Evolutionary conservation across 1,284 basidiomycete genomes (phyloP).

Genomic region (Irpex sp.): DNA sequence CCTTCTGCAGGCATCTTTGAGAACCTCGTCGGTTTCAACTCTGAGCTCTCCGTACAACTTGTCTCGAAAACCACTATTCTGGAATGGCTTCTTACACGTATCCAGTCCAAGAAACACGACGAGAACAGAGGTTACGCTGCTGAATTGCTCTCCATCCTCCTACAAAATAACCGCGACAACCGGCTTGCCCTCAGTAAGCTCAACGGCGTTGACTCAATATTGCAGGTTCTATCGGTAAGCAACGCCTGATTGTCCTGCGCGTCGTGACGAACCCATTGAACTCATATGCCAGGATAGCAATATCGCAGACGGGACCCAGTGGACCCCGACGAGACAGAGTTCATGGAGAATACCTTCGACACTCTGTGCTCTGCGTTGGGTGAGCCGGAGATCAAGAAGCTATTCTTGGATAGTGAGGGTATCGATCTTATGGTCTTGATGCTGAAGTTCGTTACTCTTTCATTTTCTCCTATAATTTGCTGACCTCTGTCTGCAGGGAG

Average conservation of each 20-base stretch:
- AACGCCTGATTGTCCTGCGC: not conserved
- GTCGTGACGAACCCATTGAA: not conserved
- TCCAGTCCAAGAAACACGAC: constrained; percentile 70
- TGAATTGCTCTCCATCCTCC: constrained; percentile 84
- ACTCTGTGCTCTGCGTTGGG: constrained; percentile 79
- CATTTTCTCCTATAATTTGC: not conserved
- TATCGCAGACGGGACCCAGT: constrained; percentile 81
- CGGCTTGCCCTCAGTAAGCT: constrained; percentile 60
- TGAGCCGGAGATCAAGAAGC: constrained; percentile 73
- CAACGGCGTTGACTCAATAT: constrained; percentile 76
- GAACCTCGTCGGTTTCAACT: constrained; percentile 86
- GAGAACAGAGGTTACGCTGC: constrained; percentile 87
- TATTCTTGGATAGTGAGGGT: constrained; percentile 89
- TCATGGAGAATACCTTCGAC: constrained; percentile 97
- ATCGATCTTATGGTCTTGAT: constrained; percentile 96
- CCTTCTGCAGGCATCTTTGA: constrained; percentile 80
- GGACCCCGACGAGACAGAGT: constrained; percentile 90
- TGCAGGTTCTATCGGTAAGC: constrained; percentile 82
- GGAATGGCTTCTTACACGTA: constrained; percentile 78
- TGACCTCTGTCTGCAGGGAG: constrained; percentile 48
- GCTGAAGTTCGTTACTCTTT: constrained; percentile 71
- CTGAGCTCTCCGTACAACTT: constrained; percentile 66
- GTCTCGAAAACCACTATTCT: constrained; percentile 74
- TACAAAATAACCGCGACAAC: constrained; percentile 72
- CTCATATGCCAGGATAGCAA: constrained; percentile 46